Evolutionary conservation across 2,329 filamentous ascomycete species (phyloP), one percentile per base, ranked within the genome.

Genomic region (Dactylellina parvicollis): DNA sequence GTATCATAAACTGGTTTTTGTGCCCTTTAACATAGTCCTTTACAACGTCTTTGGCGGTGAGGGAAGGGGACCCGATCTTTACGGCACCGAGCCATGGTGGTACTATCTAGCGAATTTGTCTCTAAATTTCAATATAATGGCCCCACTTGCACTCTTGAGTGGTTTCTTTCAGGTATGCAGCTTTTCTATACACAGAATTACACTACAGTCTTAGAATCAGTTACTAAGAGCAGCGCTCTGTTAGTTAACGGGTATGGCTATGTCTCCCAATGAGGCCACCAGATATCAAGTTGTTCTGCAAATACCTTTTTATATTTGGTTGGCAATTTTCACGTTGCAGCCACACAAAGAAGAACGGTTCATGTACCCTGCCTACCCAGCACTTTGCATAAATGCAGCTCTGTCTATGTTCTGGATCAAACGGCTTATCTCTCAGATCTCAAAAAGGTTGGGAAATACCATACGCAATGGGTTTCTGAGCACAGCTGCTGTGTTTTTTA

Each of bases 291-390:
- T 34, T 4, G 55, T 44, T 10, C 92, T 96, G 76, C 84, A 94
- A 60, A 82, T 87, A 0, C 95, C 95, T 0, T 96, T 98, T 81
- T 99, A 98, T 80, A 85, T 97, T 79, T 99, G 95, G 95, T 85
- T 99, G 26, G 86, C 82, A 2, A 95, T 98, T 75, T 98, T 99
- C 82, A 94, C 91, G 0, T 80, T 90, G 7, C 95, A 99, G 79
- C 92, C 95, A 14, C 95, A 99, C 82, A 99, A 99, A 79, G 95
- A 99, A 80, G 95, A 99, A 81, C 86, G 95, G 4, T 99, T 99
- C 83, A 98, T 99, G 93, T 99, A 96, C 78, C 95, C 95, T 0
- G 91, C 88, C 1, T 99, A 99, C 78, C 95, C 95, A 0, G 92
- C 94, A 75, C 84, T 99, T 36, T 90, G 91, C 0, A 84, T 99